Evolutionary conservation across 768 basidiomycete species (phyloP).

Genomic region (Pulveroboletus sp.): DNA sequence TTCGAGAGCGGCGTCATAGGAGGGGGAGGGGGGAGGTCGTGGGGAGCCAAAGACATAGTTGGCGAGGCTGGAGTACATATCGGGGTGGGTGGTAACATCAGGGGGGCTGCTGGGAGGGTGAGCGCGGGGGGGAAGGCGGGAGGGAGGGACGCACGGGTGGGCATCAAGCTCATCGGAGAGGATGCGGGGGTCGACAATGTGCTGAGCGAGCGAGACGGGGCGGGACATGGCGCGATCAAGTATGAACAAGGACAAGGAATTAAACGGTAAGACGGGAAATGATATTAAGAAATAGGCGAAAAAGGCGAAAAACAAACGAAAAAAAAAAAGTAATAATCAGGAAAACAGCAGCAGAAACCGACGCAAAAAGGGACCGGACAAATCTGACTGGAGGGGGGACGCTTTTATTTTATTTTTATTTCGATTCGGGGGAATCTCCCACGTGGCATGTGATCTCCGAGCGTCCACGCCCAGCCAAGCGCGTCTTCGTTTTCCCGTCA

Average conservation of each 20-base stretch:
- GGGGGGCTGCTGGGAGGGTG: not conserved
- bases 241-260: conserved; percentile 11
- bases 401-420: not conserved
- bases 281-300: not conserved
- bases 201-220: conserved; percentile 18
- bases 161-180: conserved; percentile 25
- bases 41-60: conserved; percentile 41
- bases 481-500: too few species aligned
- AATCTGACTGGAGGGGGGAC: not conserved
- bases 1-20: conserved; percentile 12
- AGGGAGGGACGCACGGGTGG: conserved; percentile 1
- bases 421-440: conserved; percentile 10
- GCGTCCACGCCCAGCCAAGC: too few species aligned
- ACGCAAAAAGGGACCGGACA: not conserved
- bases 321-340: not conserved
- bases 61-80: conserved; percentile 38
- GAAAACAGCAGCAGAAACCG: not conserved
- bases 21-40: conserved; percentile 12
- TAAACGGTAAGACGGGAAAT: not conserved
- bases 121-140: not conserved
- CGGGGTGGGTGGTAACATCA: not conserved
- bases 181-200: conserved; percentile 26
- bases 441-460: conserved; percentile 18
- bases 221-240: conserved; percentile 16
- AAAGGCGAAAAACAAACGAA: not conserved